Base-by-base conservation (phyloP, 768 basidiomycete species). In the Suillus clintonianus region DNA sequence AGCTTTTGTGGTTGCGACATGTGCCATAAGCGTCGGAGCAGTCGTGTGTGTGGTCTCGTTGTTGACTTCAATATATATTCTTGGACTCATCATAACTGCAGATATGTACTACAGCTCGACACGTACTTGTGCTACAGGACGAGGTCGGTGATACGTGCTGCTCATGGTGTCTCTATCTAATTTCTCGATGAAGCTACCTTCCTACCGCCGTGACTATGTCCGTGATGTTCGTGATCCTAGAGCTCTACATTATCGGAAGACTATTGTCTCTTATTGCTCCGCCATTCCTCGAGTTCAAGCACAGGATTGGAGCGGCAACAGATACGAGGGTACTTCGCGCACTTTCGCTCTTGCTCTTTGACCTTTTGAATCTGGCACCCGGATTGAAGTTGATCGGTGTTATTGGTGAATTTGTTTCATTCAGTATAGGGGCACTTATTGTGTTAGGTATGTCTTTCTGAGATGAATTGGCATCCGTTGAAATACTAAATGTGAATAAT, bases 1-100 rank as follows among this genome's bases (percentile, higher is more conserved):
- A 83, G 82, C 63, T 1, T 73, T 82, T 34, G 73, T 80, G 27
- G 77, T 83, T 67, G 76, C 77, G 11, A 74, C 76, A 58, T 80
- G 79, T 62, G 80, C 79, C 15, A 72, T 76, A n/a, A 75, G 69
- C 53, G 72, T 73, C 1, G 82, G 82, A 14, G 62, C 69, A 8
- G 71, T 77, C 2, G 70, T 62, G 79, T 80, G 58, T 10, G 75
- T 71, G 3, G 30, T 41, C 22, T 58, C 42, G n/a, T 47, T 50
- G 5, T 36, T 30, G 41, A 22, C 8, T 8, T 4, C 10, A 27
- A 13, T 50, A 4, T 9, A 34, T 59, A 7, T 62, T 45, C n/a
- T 41, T 15, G 8, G 43, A 17, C 24, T 7, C n/a, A 43, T 39
- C n/a, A 34, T 17, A 55, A 61, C 15, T 27, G 43, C 51, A 77